Percentiles rank a stretch among this genome's conserved stretches.
phyloP scores from a whole-genome alignment of 2,329 filamentous ascomycete genomes.

The Colletotrichum spinosum region DNA sequence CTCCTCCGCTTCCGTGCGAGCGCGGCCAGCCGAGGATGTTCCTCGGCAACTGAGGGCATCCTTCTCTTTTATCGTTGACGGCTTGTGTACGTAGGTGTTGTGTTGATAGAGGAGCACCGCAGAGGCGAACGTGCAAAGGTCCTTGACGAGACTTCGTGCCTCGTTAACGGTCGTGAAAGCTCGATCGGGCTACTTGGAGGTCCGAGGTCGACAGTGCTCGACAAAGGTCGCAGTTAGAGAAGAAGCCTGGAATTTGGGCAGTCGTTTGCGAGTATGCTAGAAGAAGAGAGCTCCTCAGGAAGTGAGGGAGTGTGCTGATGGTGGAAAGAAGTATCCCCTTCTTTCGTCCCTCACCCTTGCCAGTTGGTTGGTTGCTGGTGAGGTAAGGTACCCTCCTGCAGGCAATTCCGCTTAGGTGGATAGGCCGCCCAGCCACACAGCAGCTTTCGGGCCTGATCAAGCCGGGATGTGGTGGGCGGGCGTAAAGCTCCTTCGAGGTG shows the following conservation, averaged over 20 bases:
- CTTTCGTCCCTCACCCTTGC: slow-evolving; percentile 15
- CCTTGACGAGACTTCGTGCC: background rate
- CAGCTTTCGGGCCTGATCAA: slow-evolving; percentile 27
- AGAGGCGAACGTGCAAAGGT: background rate
- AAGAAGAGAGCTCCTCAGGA: background rate
- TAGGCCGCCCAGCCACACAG: slow-evolving; percentile 11
- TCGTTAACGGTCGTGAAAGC: background rate
- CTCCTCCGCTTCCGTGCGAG: slow-evolving; percentile 37
- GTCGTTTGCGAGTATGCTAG: background rate
- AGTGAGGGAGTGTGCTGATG: slow-evolving; percentile 16
- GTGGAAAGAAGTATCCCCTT: slow-evolving; percentile 8
- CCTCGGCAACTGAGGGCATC: slow-evolving; percentile 38
- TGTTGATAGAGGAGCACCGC: background rate
- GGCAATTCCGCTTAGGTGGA: slow-evolving; percentile 23
- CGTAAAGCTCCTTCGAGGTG: background rate
- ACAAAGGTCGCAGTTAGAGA: slow-evolving; percentile 1
- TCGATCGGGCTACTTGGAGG: no score
- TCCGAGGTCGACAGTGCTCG: background rate
- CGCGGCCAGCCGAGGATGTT: slow-evolving; percentile 33
- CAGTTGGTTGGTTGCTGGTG: slow-evolving; percentile 20
- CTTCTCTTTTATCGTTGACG: no score
- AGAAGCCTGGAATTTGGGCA: background rate
- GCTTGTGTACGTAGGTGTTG: background rate
- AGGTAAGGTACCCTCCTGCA: slow-evolving; percentile 10
- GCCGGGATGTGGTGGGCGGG: slow-evolving; percentile 18